A percentile compares a stretch with the other conserved stretches of the same genome.
phyloP scores from a whole-genome alignment of 1,284 basidiomycete genomes.

The Ustilago curta region DNA sequence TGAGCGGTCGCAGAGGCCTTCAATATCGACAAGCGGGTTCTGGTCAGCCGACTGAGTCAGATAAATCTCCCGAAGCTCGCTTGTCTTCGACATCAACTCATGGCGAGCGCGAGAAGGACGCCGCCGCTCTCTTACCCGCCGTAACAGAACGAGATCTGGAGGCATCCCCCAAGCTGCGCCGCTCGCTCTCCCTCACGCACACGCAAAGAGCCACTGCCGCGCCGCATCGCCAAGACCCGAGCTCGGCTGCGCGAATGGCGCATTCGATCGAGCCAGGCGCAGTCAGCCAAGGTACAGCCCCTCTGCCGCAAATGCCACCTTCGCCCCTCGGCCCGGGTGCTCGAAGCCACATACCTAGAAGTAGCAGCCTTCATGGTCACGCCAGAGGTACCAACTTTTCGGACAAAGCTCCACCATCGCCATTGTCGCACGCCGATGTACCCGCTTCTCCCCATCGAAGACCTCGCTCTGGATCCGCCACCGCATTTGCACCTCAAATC shows the following conservation, averaged over 20 bases:
- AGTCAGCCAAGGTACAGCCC: too few relatives aligned
- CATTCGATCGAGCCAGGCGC: neutral
- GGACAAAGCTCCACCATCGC: slow-evolving; percentile 6
- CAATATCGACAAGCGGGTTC: slow-evolving; percentile 22
- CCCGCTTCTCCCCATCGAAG: slow-evolving; percentile 22
- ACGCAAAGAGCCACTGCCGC: neutral
- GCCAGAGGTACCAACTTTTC: slow-evolving; percentile 10
- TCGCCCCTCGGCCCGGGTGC: neutral
- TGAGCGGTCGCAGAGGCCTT: slow-evolving; percentile 37
- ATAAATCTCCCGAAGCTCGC: neutral
- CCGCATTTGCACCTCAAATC: slow-evolving; percentile 30
- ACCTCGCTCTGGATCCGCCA: slow-evolving; percentile 28
- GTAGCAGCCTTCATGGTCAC: slow-evolving; percentile 39
- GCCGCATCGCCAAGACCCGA: neutral
- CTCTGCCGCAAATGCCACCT: neutral
- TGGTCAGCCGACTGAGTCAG: neutral
- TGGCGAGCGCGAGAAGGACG: slow-evolving; percentile 1
- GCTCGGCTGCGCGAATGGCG: neutral
- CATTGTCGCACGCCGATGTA: neutral
- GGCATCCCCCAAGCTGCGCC: neutral
- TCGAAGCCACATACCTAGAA: slow-evolving; percentile 22
- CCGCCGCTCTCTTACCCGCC: slow-evolving; percentile 18
- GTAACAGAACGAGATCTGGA: slow-evolving; percentile 33
- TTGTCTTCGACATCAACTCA: neutral
- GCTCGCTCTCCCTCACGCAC: slow-evolving; percentile 1